These are phyloP conservation scores for Tubosaeta brunneosetosa DNA, from an alignment of 768 basidiomycete species.

Conservation along the genomic window DNA sequence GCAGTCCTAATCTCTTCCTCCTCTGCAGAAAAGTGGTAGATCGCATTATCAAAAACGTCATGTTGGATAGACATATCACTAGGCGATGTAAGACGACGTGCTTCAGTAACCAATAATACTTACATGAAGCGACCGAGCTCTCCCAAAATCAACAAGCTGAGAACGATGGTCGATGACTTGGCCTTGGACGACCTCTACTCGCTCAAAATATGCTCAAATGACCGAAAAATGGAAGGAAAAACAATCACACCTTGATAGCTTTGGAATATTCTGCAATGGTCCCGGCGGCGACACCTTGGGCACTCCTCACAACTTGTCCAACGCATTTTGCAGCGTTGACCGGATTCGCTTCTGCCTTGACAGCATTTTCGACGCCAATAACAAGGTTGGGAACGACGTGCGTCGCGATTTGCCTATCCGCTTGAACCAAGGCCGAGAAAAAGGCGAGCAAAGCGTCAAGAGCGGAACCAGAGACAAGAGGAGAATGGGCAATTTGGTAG, in stretches of 20 bases:
- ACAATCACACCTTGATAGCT: conserved; percentile 57
- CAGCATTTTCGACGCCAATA: conserved; percentile 58
- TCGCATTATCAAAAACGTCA: conserved; percentile 70
- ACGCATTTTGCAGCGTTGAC: conserved; percentile 82
- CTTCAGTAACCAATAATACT: conserved; percentile 4
- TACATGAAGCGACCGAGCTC: conserved; percentile 92
- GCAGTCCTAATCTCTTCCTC: conserved; percentile 86
- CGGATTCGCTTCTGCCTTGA: conserved; percentile 49
- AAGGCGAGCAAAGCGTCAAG: conserved; percentile 82
- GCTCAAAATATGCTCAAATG: conserved; percentile 2
- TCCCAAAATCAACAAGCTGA: conserved; percentile 85
- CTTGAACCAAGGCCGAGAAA: conserved; percentile 75
- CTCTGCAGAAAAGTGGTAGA: conserved; percentile 70
- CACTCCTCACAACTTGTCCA: conserved; percentile 72
- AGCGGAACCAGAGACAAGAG: conserved; percentile 68
- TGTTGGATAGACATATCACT: conserved; percentile 85
- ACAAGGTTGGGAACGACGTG: conserved; percentile 78
- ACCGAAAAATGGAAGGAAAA: neutral
- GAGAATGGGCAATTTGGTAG: conserved; percentile 72
- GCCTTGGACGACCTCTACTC: conserved; percentile 53
- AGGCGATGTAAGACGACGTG: conserved; percentile 5
- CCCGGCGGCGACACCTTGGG: conserved; percentile 69
- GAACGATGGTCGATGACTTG: conserved; percentile 62
- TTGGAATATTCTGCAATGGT: conserved; percentile 84
- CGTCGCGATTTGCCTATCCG: conserved; percentile 77